Evolutionary conservation across 768 basidiomycete genomes (phyloP).

Genomic region (Hortiboletus campestris): DNA sequence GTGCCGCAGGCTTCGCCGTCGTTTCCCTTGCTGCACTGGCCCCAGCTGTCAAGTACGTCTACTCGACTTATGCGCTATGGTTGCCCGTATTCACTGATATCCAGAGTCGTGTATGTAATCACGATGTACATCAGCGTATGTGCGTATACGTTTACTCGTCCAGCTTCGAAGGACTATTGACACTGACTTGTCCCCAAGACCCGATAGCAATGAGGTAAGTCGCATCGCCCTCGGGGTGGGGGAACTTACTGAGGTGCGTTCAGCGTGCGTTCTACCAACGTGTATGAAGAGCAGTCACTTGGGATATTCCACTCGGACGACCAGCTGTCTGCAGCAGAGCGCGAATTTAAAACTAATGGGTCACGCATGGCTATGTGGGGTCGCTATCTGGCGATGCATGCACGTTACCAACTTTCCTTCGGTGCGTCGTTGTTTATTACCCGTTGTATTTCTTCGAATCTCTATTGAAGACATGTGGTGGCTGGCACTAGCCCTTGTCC

Average conservation of each 20-base stretch:
- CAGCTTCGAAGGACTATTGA: not conserved
- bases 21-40: slow-evolving; percentile 72
- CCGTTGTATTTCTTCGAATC: not conserved
- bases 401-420: slow-evolving; percentile 86
- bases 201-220: slow-evolving; percentile 77
- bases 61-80: not conserved
- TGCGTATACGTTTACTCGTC: slow-evolving; percentile 38
- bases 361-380: slow-evolving; percentile 67
- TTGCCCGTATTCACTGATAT: not conserved
- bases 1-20: slow-evolving; percentile 85
- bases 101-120: slow-evolving; percentile 78
- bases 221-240: not conserved
- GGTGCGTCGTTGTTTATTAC: slow-evolving; percentile 43
- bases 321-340: slow-evolving; percentile 46
- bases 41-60: slow-evolving; percentile 81
- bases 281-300: slow-evolving; percentile 91
- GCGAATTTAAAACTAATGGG: slow-evolving; percentile 41
- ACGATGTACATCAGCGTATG: slow-evolving; percentile 94
- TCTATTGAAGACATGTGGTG: slow-evolving; percentile 91
- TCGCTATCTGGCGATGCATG: slow-evolving; percentile 77
- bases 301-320: slow-evolving; percentile 66
- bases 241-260: not conserved
- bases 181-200: slow-evolving; percentile 39
- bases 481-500: slow-evolving; percentile 78
- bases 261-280: slow-evolving; percentile 89